phyloP scores from a whole-genome alignment of 2,329 filamentous ascomycete species.

The Daldinia sp. region DNA sequence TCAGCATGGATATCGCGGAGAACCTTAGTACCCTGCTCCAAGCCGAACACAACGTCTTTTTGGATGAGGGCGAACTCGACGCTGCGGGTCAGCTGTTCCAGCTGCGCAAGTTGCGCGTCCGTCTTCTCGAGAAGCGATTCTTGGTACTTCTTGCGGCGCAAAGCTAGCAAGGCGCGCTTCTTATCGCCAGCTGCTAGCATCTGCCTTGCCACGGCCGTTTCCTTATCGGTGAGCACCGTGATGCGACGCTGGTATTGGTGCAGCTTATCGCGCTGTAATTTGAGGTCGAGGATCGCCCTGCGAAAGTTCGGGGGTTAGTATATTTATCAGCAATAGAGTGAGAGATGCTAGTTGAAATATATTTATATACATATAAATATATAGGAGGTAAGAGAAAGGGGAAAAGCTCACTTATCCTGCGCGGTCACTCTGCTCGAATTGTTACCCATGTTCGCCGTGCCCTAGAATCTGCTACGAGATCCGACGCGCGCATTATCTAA shows the following conservation, averaged over 20 bases:
- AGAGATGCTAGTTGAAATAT: background rate
- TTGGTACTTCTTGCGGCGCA: slow-evolving; percentile 97
- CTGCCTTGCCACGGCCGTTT: slow-evolving; percentile 86
- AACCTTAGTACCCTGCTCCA: slow-evolving; percentile 91
- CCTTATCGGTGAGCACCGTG: slow-evolving; percentile 83
- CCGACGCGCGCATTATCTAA: slow-evolving; percentile 47
- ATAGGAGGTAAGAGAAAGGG: slow-evolving; percentile 13
- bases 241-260: slow-evolving; percentile 96
- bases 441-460: slow-evolving; percentile 63
- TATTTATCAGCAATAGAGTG: slow-evolving; percentile 27
- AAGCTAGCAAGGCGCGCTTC: slow-evolving; percentile 82
- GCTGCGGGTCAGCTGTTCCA: slow-evolving; percentile 87
- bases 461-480: slow-evolving; percentile 46
- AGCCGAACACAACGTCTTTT: slow-evolving; percentile 92
- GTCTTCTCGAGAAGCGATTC: slow-evolving; percentile 89
- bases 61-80: slow-evolving; percentile 98
- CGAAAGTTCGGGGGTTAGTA: slow-evolving; percentile 7
- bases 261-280: slow-evolving; percentile 95
- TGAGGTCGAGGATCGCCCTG: slow-evolving; percentile 97
- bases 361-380: background rate
- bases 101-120: slow-evolving; percentile 91
- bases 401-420: slow-evolving; percentile 77
- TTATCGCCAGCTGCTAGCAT: slow-evolving; percentile 86
- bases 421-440: slow-evolving; percentile 69
- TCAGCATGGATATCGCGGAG: slow-evolving; percentile 92